phyloP scores from a whole-genome alignment of 768 basidiomycete species.

The Boletus pseudo-olivaceus region DNA sequence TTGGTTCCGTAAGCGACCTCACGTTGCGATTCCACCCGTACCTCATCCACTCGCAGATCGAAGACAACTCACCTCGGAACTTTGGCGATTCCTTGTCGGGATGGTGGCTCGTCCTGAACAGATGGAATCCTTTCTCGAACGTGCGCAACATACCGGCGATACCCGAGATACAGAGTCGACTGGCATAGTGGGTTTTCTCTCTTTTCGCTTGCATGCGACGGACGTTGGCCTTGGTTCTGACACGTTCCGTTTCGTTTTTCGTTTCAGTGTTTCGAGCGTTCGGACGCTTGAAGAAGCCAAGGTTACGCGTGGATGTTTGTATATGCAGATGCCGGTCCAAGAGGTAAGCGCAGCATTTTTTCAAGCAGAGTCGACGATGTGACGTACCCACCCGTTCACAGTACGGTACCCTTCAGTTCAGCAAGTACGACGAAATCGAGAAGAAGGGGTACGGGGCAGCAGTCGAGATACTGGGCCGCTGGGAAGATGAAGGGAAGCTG shows the following conservation, averaged over 20 bases:
- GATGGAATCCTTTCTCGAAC: constrained; percentile 89
- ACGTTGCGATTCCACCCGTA: not conserved
- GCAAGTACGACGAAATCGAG: constrained; percentile 85
- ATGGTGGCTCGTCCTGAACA: constrained; percentile 91
- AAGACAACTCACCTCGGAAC: constrained; percentile 92
- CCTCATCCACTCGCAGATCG: constrained; percentile 42
- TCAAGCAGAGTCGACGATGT: not conserved
- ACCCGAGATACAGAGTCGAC: constrained; percentile 88
- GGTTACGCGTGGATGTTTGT: constrained; percentile 79
- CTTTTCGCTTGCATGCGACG: not conserved
- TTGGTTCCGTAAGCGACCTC: constrained; percentile 67
- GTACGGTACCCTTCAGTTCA: constrained; percentile 90
- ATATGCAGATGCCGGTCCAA: constrained; percentile 94
- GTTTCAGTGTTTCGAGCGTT: constrained; percentile 84
- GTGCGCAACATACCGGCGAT: constrained; percentile 78
- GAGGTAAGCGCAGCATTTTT: constrained; percentile 48
- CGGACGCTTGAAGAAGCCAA: constrained; percentile 97
- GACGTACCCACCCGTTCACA: constrained; percentile 29
- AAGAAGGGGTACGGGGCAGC: constrained; percentile 77
- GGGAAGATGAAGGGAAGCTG: constrained; percentile 82
- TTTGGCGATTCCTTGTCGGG: constrained; percentile 96
- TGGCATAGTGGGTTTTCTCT: constrained; percentile 77
- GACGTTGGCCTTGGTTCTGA: constrained; percentile 5
- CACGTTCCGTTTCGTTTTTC: not conserved
- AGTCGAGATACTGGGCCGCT: constrained; percentile 63